Evolutionary conservation across 306 rosid species (phyloP).

Genomic region (Rubus idaeus): DNA sequence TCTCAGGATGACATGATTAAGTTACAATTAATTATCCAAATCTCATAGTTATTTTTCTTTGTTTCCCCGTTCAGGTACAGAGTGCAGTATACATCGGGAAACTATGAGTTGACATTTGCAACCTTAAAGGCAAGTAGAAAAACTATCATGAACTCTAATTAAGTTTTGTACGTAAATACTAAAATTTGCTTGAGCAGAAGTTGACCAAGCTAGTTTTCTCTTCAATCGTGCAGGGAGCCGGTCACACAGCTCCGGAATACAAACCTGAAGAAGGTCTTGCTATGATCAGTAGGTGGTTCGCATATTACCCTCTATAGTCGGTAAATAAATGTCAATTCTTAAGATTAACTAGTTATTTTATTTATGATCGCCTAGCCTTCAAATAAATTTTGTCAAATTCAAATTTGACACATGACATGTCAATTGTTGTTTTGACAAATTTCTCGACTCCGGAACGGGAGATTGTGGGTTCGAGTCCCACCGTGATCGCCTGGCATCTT

Average conservation of each 20-base stretch:
- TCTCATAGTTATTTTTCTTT: not conserved
- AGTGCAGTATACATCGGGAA: not conserved
- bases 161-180: not conserved
- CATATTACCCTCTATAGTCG: not conserved
- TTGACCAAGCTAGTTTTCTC: not conserved
- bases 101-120: not conserved
- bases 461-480: no score
- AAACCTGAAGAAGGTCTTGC: constrained; percentile 3
- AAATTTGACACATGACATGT: no score
- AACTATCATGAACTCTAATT: not conserved
- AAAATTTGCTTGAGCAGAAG: not conserved
- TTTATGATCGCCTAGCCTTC: no score
- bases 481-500: no score
- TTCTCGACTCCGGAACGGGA: fast-evolving
- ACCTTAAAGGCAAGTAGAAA: constrained; percentile 5
- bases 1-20: no score
- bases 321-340: no score
- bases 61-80: constrained; percentile 1
- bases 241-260: constrained; percentile 14
- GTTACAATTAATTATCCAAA: no score
- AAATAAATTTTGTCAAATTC: no score
- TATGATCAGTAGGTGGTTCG: not conserved
- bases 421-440: no score
- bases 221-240: not conserved
- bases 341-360: no score